A percentile compares a stretch with the other conserved stretches of the same genome.
Conservation (phyloP, 148 eudicot species). For the Diospyros lotus region DNA sequence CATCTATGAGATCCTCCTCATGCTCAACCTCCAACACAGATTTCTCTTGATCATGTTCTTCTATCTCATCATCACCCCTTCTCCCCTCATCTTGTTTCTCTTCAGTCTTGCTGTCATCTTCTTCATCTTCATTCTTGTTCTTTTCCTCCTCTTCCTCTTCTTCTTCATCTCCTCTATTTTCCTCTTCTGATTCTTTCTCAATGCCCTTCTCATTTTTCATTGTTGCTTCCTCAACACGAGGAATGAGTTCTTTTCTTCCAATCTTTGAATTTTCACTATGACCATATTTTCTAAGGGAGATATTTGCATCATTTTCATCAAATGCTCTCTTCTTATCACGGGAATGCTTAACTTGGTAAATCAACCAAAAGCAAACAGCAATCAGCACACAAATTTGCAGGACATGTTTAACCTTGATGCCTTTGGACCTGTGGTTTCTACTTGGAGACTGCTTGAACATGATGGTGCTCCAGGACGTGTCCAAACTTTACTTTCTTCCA, state of each 20-base stretch:
- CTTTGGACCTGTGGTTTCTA: constrained; percentile 67
- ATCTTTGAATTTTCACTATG: constrained; percentile 33
- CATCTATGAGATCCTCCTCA: constrained; percentile 46
- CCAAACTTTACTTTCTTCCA: constrained; percentile 5
- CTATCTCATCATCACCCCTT: constrained; percentile 35
- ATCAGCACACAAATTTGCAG: constrained; percentile 73
- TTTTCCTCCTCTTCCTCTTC: constrained; percentile 40
- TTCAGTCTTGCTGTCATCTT: constrained; percentile 17
- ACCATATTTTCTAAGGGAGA: constrained; percentile 12
- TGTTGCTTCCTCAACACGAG: constrained; percentile 24
- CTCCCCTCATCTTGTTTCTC: constrained; percentile 22
- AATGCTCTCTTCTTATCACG: constrained; percentile 74
- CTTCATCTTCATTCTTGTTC: constrained; percentile 36
- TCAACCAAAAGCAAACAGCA: constrained; percentile 81
- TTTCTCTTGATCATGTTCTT: constrained; percentile 36
- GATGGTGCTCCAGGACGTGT: constrained; percentile 1
- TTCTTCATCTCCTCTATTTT: constrained; percentile 48
- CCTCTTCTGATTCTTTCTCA: constrained; percentile 43
- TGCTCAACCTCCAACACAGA: constrained; percentile 30
- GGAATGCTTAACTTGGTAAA: constrained; percentile 92
- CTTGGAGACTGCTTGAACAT: constrained; percentile 74
- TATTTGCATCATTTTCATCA: constrained; percentile 40
- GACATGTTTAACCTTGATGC: constrained; percentile 62
- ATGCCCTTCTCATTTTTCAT: constrained; percentile 31
- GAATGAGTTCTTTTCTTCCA: constrained; percentile 66